Evolutionary conservation across 345 rosid species (phyloP).

Genomic region (Syzygium grande): DNA sequence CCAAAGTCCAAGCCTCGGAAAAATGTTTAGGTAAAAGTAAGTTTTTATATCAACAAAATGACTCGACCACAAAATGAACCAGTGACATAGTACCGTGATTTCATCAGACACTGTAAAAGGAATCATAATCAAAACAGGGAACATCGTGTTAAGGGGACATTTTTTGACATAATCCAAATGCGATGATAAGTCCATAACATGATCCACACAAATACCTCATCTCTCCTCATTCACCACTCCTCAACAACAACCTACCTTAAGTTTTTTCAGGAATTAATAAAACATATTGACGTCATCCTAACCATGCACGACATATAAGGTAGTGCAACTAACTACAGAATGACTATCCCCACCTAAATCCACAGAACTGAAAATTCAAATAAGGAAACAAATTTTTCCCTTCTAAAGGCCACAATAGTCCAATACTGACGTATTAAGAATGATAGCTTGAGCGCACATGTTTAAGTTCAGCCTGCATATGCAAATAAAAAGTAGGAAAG

Average conservation of each 20-base stretch:
- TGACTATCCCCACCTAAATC: background rate
- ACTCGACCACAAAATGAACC: background rate
- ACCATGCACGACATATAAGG: background rate
- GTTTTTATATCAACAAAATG: background rate
- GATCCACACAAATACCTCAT: background rate
- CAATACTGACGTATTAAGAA: background rate
- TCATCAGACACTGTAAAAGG: background rate
- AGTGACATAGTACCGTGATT: background rate
- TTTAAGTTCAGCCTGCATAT: background rate
- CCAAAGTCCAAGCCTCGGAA: background rate
- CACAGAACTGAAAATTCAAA: background rate
- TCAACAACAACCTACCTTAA: background rate
- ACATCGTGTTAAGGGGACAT: background rate
- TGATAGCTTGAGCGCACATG: background rate
- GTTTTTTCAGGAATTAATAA: background rate
- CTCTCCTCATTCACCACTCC: background rate
- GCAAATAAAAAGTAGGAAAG: background rate
- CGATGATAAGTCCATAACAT: background rate
- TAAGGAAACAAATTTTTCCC: background rate
- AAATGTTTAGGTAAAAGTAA: background rate
- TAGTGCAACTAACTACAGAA: background rate
- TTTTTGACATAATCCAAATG: background rate
- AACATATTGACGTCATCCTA: background rate
- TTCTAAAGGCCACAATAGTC: background rate
- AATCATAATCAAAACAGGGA: background rate